Evolutionary conservation across 1,284 basidiomycete genomes (phyloP).

Genomic region (Moesziomyces aphidis): DNA sequence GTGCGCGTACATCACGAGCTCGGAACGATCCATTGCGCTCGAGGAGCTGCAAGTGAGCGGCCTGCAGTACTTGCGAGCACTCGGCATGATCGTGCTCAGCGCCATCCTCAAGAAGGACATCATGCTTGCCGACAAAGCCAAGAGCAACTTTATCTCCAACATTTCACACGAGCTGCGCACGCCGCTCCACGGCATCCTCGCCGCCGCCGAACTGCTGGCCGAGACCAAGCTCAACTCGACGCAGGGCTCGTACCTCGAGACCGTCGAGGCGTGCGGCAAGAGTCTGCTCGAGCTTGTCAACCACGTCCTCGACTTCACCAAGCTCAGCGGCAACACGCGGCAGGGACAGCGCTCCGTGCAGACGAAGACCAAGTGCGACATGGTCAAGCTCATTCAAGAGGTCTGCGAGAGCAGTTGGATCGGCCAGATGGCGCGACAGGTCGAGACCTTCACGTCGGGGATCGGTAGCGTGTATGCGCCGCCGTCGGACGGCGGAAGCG

Average conservation of each 20-base stretch:
- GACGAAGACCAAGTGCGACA: constrained; percentile 70
- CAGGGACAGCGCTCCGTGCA: constrained; percentile 26
- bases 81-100: constrained; percentile 91
- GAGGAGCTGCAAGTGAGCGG: constrained; percentile 79
- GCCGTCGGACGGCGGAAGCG: constrained; percentile 27
- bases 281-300: constrained; percentile 78
- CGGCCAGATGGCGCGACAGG: constrained; percentile 83
- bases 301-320: constrained; percentile 96
- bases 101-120: constrained; percentile 92
- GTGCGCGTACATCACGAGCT: constrained; percentile 84
- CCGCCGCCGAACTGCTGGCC: constrained; percentile 85
- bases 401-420: constrained; percentile 96
- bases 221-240: constrained; percentile 84
- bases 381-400: constrained; percentile 91
- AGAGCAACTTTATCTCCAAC: constrained; percentile 89
- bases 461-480: constrained; percentile 94
- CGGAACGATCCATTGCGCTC: constrained; percentile 82
- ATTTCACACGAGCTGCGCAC: constrained; percentile 84
- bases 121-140: constrained; percentile 90
- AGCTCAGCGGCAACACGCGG: constrained; percentile 81
- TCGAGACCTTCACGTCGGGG: constrained; percentile 69
- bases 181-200: constrained; percentile 75
- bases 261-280: constrained; percentile 70
- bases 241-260: constrained; percentile 87
- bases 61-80: constrained; percentile 86